Evolutionary conservation across 768 basidiomycete genomes (phyloP).

Genomic region (Mycena vulgaris): DNA sequence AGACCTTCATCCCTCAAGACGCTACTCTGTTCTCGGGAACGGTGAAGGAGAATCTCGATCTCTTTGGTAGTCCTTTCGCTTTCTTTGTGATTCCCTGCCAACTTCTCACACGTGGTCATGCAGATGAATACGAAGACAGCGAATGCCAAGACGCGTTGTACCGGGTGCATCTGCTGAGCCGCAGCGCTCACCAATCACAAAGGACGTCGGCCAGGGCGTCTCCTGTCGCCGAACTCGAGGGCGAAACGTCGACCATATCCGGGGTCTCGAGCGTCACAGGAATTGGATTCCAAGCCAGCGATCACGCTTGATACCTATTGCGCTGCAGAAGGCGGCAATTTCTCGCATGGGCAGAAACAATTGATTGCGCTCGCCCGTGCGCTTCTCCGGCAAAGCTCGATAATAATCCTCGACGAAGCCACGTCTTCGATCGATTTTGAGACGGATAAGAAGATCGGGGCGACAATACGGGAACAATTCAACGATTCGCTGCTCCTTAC

Average conservation of each 20-base stretch:
- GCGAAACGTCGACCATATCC: conserved; percentile 57
- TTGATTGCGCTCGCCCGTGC: conserved; percentile 89
- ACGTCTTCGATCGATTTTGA: conserved; percentile 90
- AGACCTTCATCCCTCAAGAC: conserved; percentile 87
- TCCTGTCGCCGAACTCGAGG: conserved; percentile 61
- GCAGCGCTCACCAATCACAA: conserved; percentile 60
- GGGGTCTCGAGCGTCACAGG: conserved; percentile 65
- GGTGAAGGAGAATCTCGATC: conserved; percentile 69
- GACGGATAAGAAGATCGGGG: conserved; percentile 87
- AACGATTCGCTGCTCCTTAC: conserved; percentile 70
- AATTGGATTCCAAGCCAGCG: conserved; percentile 66
- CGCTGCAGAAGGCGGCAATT: conserved; percentile 77
- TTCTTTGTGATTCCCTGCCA: background rate
- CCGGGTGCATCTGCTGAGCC: conserved; percentile 82
- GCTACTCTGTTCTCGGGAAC: conserved; percentile 85
- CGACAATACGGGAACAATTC: conserved; percentile 89
- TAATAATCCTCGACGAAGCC: conserved; percentile 87
- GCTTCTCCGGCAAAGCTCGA: conserved; percentile 75
- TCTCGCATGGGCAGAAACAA: conserved; percentile 94
- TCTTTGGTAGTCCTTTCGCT: conserved; percentile 66
- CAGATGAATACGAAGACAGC: conserved; percentile 82
- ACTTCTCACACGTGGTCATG: background rate
- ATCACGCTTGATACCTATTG: conserved; percentile 84
- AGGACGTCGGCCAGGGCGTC: conserved; percentile 66
- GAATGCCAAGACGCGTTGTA: conserved; percentile 67